phyloP scores from a whole-genome alignment of 164 flowering plant genomes.

The Cinnamomum chago region DNA sequence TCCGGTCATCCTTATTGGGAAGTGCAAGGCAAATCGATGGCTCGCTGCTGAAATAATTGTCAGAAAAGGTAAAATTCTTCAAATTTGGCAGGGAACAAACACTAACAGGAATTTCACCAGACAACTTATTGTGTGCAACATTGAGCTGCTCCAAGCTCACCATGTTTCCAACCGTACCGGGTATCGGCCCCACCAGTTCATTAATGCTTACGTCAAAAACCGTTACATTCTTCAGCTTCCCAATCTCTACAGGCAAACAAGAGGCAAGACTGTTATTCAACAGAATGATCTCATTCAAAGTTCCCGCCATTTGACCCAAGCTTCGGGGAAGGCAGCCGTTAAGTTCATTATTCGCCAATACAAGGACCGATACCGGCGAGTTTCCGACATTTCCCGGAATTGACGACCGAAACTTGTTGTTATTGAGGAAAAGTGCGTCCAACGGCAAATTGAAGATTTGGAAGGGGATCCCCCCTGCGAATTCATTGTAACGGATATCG shows the following conservation, averaged over 20 bases:
- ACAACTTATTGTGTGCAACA: constrained; percentile 61
- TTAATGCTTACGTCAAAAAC: constrained; percentile 83
- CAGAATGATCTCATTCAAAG: constrained; percentile 68
- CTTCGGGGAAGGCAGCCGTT: constrained; percentile 59
- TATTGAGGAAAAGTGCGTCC: constrained; percentile 77
- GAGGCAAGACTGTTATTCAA: constrained; percentile 56
- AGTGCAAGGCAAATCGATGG: constrained; percentile 37
- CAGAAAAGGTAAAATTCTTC: constrained; percentile 65
- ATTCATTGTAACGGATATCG: constrained; percentile 66
- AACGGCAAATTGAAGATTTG: constrained; percentile 48
- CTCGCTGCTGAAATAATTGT: constrained; percentile 60
- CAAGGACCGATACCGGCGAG: constrained; percentile 64
- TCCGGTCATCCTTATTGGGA: constrained; percentile 26
- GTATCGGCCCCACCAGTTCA: constrained; percentile 52
- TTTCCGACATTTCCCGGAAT: constrained; percentile 59
- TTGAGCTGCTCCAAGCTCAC: constrained; percentile 64
- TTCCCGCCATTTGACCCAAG: constrained; percentile 59
- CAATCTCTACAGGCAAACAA: constrained; percentile 63
- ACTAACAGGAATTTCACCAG: constrained; percentile 52
- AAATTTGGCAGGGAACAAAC: constrained; percentile 54
- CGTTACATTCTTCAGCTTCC: constrained; percentile 40
- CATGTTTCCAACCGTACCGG: constrained; percentile 39
- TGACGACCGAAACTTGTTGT: constrained; percentile 46
- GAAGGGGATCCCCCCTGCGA: constrained; percentile 52
- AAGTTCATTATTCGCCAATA: constrained; percentile 49